Percentiles rank a stretch among this genome's conserved stretches.
Conservation (phyloP, 192 early-diverging fungal species). For the Piromyces sp. region DNA sequence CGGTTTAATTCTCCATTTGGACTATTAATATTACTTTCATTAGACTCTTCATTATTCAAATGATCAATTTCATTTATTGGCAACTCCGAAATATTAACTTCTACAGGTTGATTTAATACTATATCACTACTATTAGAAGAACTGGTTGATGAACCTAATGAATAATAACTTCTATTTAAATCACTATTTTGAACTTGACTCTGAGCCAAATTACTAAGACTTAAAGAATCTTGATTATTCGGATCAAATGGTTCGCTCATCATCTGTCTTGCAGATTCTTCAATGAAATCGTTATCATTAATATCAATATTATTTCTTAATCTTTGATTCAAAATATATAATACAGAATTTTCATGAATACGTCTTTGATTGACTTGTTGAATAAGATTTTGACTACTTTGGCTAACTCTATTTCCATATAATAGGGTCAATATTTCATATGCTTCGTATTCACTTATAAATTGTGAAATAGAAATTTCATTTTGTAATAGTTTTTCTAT, state of each 20-base stretch:
- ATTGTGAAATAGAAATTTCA: neutral
- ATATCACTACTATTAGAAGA: neutral
- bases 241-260: neutral
- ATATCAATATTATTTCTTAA: neutral
- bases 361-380: neutral
- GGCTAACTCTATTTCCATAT: neutral
- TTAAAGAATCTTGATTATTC: neutral
- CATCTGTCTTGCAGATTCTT: neutral
- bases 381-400: neutral
- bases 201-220: neutral
- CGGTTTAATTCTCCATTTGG: neutral
- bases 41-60: neutral
- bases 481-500: neutral
- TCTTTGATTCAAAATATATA: neutral
- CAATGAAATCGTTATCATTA: neutral
- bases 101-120: neutral
- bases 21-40: neutral
- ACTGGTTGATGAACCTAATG: neutral
- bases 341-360: neutral
- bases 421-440: neutral
- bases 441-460: neutral
- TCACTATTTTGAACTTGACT: neutral
- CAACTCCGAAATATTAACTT: neutral
- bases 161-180: neutral
- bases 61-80: neutral